phyloP scores from a whole-genome alignment of 2,329 filamentous ascomycete genomes.

The Monosporascus sp. region DNA sequence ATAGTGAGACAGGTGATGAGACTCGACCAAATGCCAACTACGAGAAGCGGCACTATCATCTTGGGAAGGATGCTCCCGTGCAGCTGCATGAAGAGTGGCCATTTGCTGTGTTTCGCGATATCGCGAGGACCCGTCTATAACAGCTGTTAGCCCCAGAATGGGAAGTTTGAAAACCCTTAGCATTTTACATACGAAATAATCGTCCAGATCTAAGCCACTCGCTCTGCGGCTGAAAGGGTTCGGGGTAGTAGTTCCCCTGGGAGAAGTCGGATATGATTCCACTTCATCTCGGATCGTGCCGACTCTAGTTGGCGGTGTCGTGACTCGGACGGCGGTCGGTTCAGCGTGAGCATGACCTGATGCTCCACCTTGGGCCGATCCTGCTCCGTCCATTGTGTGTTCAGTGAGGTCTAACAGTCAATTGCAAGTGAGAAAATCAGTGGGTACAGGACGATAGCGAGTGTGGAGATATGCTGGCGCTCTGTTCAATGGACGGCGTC shows the following conservation, averaged over 20 bases:
- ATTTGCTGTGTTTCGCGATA: constrained; percentile 70
- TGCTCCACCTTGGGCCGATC: neutral
- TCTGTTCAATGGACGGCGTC: too few relatives aligned
- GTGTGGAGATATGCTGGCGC: neutral
- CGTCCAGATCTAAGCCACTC: neutral
- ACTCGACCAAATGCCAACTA: constrained; percentile 62
- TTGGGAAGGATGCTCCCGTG: constrained; percentile 70
- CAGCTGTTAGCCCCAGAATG: neutral
- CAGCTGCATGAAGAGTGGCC: constrained; percentile 70
- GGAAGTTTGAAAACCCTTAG: neutral
- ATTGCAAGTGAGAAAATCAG: neutral
- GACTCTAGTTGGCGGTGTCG: neutral
- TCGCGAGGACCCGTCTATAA: constrained; percentile 56
- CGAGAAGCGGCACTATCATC: constrained; percentile 64
- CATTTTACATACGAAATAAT: neutral
- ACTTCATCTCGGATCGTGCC: neutral
- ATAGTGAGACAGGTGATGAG: constrained; percentile 54
- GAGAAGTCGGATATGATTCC: neutral
- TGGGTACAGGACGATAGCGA: neutral
- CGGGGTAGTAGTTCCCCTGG: neutral
- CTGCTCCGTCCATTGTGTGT: neutral
- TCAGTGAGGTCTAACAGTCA: neutral
- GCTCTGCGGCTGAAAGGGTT: neutral
- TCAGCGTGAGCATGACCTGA: neutral
- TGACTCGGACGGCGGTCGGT: neutral